Conservation (phyloP, 139 green algal genomes). For the Mesostigma viride region DNA sequence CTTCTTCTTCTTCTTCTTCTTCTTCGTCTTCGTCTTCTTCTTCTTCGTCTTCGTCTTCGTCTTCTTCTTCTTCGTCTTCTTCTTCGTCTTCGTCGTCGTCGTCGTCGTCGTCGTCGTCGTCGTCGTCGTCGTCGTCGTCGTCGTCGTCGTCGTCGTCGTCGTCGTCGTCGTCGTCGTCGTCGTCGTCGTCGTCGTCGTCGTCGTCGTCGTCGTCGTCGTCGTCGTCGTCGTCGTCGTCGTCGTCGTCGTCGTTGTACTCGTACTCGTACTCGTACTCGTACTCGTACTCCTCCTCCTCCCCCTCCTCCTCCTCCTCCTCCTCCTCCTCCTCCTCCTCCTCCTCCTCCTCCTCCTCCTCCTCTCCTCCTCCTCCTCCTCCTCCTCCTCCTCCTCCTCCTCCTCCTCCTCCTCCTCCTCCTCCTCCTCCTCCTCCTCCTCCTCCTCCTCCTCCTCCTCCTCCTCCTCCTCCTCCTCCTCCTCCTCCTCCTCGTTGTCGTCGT, state of each 20-base stretch:
- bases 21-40: too few relatives aligned
- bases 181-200: not conserved
- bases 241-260: not conserved
- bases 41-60: too few relatives aligned
- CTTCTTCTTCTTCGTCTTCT: too few relatives aligned
- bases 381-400: not conserved
- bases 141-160: slow-evolving; percentile 1
- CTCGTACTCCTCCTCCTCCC: too few relatives aligned
- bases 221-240: not conserved
- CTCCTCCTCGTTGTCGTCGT: not conserved
- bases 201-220: slow-evolving; percentile 1
- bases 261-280: too few relatives aligned
- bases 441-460: not conserved
- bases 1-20: not conserved
- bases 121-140: not conserved
- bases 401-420: not conserved
- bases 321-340: not conserved
- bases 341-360: not conserved
- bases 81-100: too few relatives aligned
- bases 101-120: slow-evolving; percentile 1
- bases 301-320: not conserved
- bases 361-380: not conserved
- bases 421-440: not conserved
- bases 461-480: slow-evolving; percentile 1
- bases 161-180: slow-evolving; percentile 1